Conservation (phyloP, 768 basidiomycete genomes). For the Serpula lacrymans region DNA sequence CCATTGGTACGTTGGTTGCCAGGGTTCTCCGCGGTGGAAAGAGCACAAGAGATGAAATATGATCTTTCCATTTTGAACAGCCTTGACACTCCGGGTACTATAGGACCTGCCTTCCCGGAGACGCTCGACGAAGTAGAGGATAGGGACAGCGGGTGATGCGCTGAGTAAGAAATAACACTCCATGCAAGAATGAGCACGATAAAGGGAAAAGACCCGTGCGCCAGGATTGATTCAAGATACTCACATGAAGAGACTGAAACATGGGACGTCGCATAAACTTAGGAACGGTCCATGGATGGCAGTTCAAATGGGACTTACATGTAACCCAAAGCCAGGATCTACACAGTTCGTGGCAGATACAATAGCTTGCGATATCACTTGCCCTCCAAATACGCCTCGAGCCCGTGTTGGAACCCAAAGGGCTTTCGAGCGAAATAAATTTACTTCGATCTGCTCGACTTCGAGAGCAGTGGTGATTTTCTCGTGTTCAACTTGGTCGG, state of each 20-base stretch:
- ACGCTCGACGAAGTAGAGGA: constrained; percentile 76
- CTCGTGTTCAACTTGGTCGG: constrained; percentile 56
- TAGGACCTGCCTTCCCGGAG: constrained; percentile 75
- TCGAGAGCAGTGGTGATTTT: constrained; percentile 73
- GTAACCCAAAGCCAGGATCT: constrained; percentile 57
- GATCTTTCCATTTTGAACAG: constrained; percentile 49
- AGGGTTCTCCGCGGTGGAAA: constrained; percentile 76
- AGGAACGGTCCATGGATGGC: neutral
- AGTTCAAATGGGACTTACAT: constrained; percentile 47
- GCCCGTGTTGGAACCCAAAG: constrained; percentile 58
- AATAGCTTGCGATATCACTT: constrained; percentile 85
- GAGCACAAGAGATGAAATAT: constrained; percentile 73
- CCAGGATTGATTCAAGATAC: constrained; percentile 17
- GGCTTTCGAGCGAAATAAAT: constrained; percentile 75
- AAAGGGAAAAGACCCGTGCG: too few species aligned
- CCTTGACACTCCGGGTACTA: constrained; percentile 60
- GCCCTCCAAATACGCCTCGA: constrained; percentile 84
- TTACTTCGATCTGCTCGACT: constrained; percentile 73
- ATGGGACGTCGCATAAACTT: neutral
- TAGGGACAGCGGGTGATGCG: constrained; percentile 68
- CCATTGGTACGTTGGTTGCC: constrained; percentile 69
- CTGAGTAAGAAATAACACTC: constrained; percentile 83
- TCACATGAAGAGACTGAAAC: constrained; percentile 65
- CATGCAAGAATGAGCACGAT: constrained; percentile 7
- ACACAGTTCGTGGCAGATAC: constrained; percentile 79